A percentile compares a stretch with the other conserved stretches of the same genome.
These are phyloP conservation scores for Oenanthe javanica DNA, from an alignment of 140 eudicot species.

Conservation along the genomic window DNA sequence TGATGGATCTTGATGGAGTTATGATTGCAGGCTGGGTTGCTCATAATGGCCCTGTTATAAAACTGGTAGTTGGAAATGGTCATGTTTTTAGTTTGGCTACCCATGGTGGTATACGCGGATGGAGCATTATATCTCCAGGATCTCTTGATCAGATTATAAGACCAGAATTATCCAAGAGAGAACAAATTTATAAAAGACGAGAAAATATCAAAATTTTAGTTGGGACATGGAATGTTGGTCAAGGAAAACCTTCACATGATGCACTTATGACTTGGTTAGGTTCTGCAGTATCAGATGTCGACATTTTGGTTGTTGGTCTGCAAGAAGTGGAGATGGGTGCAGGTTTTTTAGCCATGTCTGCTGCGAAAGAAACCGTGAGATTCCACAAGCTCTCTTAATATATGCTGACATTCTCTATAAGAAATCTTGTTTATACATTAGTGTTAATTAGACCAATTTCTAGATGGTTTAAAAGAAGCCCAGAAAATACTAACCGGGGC, in stretches of 20 bases:
- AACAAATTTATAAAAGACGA: conserved; percentile 50
- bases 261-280: conserved; percentile 84
- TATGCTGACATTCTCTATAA: not conserved
- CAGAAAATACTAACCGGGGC: not conserved
- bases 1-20: conserved; percentile 81
- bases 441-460: not conserved
- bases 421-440: not conserved
- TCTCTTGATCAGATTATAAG: conserved; percentile 67
- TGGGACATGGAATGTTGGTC: conserved; percentile 97
- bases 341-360: conserved; percentile 98
- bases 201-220: conserved; percentile 67
- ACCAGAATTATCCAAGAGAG: conserved; percentile 55
- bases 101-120: conserved; percentile 96
- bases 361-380: conserved; percentile 99
- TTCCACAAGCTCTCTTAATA: not conserved
- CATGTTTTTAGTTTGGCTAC: conserved; percentile 73
- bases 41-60: conserved; percentile 86
- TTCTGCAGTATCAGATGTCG: conserved; percentile 67
- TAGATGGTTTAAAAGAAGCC: not conserved
- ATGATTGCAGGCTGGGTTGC: conserved; percentile 79
- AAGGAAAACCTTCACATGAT: conserved; percentile 81
- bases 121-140: conserved; percentile 82
- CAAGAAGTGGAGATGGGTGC: conserved; percentile 99
- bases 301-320: conserved; percentile 78
- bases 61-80: conserved; percentile 65